Base-by-base conservation (phyloP, 441 rosid species). In the Populus hybrid region DNA sequence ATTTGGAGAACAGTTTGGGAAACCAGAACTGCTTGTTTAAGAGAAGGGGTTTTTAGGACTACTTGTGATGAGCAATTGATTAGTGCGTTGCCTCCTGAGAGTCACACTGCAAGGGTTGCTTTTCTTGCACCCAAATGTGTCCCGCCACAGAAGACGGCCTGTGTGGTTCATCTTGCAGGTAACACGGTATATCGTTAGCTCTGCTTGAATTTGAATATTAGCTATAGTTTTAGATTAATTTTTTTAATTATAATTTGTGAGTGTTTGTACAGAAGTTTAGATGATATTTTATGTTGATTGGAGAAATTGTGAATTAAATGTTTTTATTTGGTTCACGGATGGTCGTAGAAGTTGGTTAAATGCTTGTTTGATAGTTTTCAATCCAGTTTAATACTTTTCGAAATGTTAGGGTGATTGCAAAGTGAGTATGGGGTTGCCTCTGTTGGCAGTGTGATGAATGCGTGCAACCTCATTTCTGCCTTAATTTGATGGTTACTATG, bases 131-230 rank as follows among this genome's bases (percentile, higher is more conserved):
- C 97, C 0, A 95, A 92, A 76, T 79, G 45, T 33, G 89, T 92
- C 67, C 89, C 93, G 6, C 93, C 97, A 0, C 94, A 91, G 73
- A 95, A 85, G 81, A 89, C 90, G 97, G 95, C 98, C 7, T 95
- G 99, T 80, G 99, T 95, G 35, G 93, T 95, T 90, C 99, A 95
- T 82, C 98, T 95, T 83, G 99, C 98, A 78, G 99, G 99, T 92
- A 90, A 64, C 56, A 40, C 53, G 26, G 61, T 69, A 56, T 23
- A 63, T 73, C 9, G 29, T 74, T 70, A 26, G 21, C 35, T 42
- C 36, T 33, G 2, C 28, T 75, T 36, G 38, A 28, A 12, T 21
- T 69, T 42, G 38, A 78, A 20, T 73, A 53, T 68, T 26, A 35
- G 24, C 35, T 6, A 11, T 76, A 67, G 33, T 29, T 31, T 7